phyloP scores from a whole-genome alignment of 106 monocot genomes.

The Triglochin maritima region DNA sequence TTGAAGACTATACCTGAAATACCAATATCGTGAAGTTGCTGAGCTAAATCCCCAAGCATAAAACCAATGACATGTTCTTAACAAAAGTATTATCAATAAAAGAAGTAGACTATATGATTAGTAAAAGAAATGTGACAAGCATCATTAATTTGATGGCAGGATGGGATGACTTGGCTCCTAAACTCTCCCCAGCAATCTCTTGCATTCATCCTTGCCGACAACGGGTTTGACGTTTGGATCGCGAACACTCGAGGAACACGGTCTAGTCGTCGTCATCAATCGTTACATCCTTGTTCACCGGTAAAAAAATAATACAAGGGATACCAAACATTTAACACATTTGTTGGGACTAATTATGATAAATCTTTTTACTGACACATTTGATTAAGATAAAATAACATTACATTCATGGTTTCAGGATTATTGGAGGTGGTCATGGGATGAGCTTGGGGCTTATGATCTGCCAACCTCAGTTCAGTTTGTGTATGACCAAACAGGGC shows the following conservation, averaged over 20 bases:
- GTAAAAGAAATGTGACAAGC: not conserved
- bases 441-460: conserved; percentile 46
- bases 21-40: too few relatives aligned
- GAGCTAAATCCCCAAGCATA: too few relatives aligned
- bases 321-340: too few relatives aligned
- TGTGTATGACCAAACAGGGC: conserved; percentile 34
- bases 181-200: conserved; percentile 18
- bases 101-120: not conserved
- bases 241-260: conserved; percentile 21
- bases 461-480: conserved; percentile 43
- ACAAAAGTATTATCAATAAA: too few relatives aligned
- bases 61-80: too few relatives aligned
- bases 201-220: conserved; percentile 19
- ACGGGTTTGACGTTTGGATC: conserved; percentile 27
- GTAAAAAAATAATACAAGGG: not conserved
- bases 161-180: conserved; percentile 19
- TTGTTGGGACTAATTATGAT: too few relatives aligned
- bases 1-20: too few relatives aligned
- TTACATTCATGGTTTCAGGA: conserved; percentile 2
- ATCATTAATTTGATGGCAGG: conserved; percentile 2
- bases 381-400: too few relatives aligned
- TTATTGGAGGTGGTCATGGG: conserved; percentile 67
- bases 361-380: too few relatives aligned
- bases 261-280: conserved; percentile 12
- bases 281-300: conserved; percentile 7